Evolutionary conservation across 2,329 filamentous ascomycete species (phyloP), one percentile per base, ranked within the genome.

Genomic region (Microdochium paspali): DNA sequence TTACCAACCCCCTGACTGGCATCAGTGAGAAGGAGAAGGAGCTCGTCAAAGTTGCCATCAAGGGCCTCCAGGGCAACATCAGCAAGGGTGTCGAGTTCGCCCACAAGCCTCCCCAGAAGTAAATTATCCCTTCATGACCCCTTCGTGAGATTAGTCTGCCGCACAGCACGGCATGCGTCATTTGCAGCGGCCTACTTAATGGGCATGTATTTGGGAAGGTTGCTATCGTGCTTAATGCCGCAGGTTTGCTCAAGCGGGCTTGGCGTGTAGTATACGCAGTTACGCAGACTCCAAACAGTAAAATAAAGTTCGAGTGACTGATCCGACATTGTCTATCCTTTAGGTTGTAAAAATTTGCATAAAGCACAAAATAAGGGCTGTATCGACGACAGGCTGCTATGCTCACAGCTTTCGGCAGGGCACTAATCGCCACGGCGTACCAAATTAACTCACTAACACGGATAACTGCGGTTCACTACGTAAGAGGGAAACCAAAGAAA

Each of bases 41-140:
- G 61, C 82, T 97, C 55, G 79, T 97, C 60, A 75, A 85, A 60
- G 84, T 80, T 62, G 81, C 79, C 66, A 77, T 87, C 65, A 74
- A 80, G 58, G 91, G 85, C 56, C 81, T 97, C 53, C 86, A 90
- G 77, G 84, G 81, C 73, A 97, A 97, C 76, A 95, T 98, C 66
- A 73, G 80, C 63, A 96, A 97, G 82, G 93, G 93, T 65, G 76
- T 96, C 64, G 81, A 84, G 65, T 98, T 97, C 66, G 84, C 84
- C 69, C 78, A 87, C 75, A 90, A 85, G 78, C 82, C 87, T 66
- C 85, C 89, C 65, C 82, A 89, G 81, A 90, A 90, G 87, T 90
- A 82, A 87, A 75, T 69, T 58, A 55, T 61, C 61, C 62, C 65
- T 61, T 61, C 55, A 49, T 53, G 56, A 45, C 53, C 54, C 50